Base-by-base conservation (phyloP, 177 flowering plant genomes). In the Vitis hybrid region DNA sequence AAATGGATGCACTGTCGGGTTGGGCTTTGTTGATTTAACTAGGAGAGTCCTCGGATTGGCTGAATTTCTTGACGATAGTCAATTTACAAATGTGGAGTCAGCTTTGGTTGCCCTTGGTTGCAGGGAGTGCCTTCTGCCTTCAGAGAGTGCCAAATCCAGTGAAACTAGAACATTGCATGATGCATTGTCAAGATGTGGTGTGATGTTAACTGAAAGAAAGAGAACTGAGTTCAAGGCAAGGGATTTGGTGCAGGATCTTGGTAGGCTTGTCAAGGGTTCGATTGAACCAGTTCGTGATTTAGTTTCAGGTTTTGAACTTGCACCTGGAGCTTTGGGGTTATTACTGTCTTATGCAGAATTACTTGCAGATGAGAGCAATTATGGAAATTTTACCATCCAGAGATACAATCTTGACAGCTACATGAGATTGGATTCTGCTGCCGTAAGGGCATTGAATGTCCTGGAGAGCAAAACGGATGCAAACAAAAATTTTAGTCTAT, bases 401-500 rank as follows among this genome's bases (percentile, higher is more conserved):
- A 83, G 70, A 71, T 92, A 89, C 77, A 86, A 80, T 59, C 93
- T 93, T 70, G 86, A 81, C 75, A 85, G 89, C 76, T 93, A 82
- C 74, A 91, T 91, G 99, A 88, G 98, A 74, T 78, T 95, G 70
- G 98, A 95, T 82, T 88, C 95, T 86, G 97, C 99, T 74, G 99
- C 99, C 13, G 86, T 91, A 90, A 84, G 90, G 76, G 98, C 99
- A 49, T 71, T 92, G 68, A 95, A 88, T 87, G 91, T 95, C 74
- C 76, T 93, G 78, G 99, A 93, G 81, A 90, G 89, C 84, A 92
- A 95, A 83, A 85, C 87, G 45, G 99, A 95, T 86, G 94, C 99
- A 65, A 95, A 95, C 80, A 95, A 93, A 77, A 95, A 86, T 72
- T 93, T 91, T 67, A 93, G 99, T 77, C 81, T 95, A 79, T 90